These are phyloP conservation scores for Pseudogymnoascus sp. DNA, from an alignment of 2,329 filamentous ascomycete species.

Conservation along the genomic window DNA sequence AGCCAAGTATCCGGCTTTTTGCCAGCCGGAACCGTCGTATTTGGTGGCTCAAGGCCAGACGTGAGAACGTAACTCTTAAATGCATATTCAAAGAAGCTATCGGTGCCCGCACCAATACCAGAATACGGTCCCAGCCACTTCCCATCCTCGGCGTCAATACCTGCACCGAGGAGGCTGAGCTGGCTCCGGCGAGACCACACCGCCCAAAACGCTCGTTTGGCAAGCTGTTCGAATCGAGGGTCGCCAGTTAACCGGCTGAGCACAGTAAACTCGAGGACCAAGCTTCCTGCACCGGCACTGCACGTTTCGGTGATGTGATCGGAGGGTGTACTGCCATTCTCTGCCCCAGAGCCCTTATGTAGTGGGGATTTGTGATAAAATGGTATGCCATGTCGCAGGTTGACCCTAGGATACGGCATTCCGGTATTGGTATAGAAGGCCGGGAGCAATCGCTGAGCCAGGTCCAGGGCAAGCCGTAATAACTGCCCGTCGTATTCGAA, in stretches of 20 bases:
- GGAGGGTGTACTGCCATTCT: conserved; percentile 28
- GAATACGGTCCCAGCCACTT: conserved; percentile 82
- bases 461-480: conserved; percentile 77
- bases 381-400: conserved; percentile 80
- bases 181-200: conserved; percentile 85
- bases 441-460: conserved; percentile 75
- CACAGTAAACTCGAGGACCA: conserved; percentile 88
- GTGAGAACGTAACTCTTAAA: conserved; percentile 88
- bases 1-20: conserved; percentile 38
- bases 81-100: conserved; percentile 98
- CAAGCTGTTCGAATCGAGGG: conserved; percentile 76
- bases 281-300: conserved; percentile 89
- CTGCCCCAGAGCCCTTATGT: conserved; percentile 47
- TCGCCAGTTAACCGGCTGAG: conserved; percentile 84
- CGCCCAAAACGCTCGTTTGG: conserved; percentile 91
- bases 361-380: conserved; percentile 85
- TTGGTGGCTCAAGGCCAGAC: conserved; percentile 61
- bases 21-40: conserved; percentile 31
- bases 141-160: conserved; percentile 85
- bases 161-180: conserved; percentile 81
- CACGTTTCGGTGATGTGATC: conserved; percentile 89
- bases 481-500: conserved; percentile 86
- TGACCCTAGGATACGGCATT: conserved; percentile 90
- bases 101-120: conserved; percentile 93
- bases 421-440: conserved; percentile 89